Evolutionary conservation across 2,329 filamentous ascomycete genomes (phyloP).

Genomic region (Colletotrichum lini): DNA sequence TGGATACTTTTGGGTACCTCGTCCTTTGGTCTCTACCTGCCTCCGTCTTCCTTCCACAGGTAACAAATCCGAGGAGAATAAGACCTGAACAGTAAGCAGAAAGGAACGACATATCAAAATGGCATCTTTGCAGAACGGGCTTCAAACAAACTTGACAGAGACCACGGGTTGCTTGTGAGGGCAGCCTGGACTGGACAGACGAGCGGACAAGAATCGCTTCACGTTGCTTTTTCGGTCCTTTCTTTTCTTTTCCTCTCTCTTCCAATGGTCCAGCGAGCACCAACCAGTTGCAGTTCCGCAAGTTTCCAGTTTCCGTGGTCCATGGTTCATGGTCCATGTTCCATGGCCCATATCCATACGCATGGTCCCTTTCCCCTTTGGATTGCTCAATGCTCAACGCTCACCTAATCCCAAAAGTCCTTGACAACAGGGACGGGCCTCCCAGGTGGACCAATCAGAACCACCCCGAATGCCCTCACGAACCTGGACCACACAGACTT

Average conservation of each 20-base stretch:
- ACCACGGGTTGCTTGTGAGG: neutral
- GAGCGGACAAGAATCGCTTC: conserved; percentile 1
- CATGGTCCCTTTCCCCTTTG: neutral
- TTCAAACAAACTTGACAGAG: neutral
- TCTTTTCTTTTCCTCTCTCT: neutral
- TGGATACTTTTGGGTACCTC: conserved; percentile 17
- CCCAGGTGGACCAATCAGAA: conserved; percentile 6
- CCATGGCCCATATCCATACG: neutral
- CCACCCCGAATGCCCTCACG: neutral
- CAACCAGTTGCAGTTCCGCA: neutral
- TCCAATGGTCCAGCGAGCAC: neutral
- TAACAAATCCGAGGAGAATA: no score
- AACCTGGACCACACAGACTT: neutral
- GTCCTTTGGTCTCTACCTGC: neutral
- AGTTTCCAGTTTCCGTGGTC: no score
- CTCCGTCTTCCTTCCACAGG: no score
- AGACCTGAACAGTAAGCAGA: no score
- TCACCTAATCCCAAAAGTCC: neutral
- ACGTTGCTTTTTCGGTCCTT: neutral
- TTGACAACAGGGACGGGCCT: no score
- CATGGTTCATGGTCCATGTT: neutral
- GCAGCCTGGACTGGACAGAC: neutral
- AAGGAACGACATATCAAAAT: neutral
- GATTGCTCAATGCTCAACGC: neutral
- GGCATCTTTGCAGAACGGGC: neutral